Evolutionary conservation across 2,329 filamentous ascomycete genomes (phyloP).

Genomic region (Beauveria sp.): DNA sequence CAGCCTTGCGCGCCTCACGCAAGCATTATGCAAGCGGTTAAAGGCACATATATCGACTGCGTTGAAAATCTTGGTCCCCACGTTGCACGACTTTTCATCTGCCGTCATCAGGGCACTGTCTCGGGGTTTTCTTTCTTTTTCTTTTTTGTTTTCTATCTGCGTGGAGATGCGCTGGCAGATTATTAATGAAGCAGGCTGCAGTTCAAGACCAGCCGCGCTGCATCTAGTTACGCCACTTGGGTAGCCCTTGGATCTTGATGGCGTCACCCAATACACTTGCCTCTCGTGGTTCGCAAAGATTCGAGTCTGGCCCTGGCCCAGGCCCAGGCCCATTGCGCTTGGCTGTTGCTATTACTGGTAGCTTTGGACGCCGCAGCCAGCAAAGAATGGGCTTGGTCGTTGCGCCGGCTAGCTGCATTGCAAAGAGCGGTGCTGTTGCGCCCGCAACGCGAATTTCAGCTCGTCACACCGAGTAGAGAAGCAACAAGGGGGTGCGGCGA

Average conservation of each 20-base stretch:
- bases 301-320: neutral
- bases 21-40: neutral
- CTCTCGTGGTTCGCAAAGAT: too few species aligned
- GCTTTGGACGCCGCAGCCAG: neutral
- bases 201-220: too few species aligned
- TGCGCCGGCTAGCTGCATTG: neutral
- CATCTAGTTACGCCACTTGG: too few species aligned
- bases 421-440: slow-evolving; percentile 1
- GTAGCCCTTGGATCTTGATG: neutral
- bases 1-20: neutral
- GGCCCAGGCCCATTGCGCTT: neutral
- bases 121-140: too few species aligned
- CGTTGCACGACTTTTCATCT: neutral
- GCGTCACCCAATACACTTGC: neutral
- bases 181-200: neutral
- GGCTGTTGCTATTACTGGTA: neutral
- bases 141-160: too few species aligned
- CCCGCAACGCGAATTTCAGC: neutral
- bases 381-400: neutral
- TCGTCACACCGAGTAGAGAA: neutral
- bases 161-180: neutral
- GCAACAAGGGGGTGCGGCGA: neutral
- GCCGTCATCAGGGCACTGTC: neutral
- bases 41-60: neutral
- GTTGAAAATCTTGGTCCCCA: neutral